Conservation (phyloP, 495 filamentous ascomycete species). For the Penicillium pulvis region DNA sequence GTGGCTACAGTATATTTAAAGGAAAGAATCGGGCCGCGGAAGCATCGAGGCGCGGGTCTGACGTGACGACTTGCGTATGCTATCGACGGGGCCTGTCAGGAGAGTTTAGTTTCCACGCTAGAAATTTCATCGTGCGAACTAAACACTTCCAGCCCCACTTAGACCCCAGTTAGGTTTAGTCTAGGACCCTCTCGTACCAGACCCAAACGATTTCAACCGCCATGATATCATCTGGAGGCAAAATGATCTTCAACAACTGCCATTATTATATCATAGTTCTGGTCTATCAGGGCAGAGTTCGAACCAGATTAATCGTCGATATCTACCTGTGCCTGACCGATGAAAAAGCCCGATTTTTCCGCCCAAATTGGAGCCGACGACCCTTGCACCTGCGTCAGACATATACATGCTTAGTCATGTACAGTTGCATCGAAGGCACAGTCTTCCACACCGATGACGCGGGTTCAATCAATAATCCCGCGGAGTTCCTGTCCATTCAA, state of each 20-base stretch:
- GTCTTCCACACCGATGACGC: constrained; percentile 9
- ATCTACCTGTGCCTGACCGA: background rate
- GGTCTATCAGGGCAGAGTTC: background rate
- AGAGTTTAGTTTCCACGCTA: too few species aligned
- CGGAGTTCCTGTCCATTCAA: background rate
- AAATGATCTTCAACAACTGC: constrained; percentile 2
- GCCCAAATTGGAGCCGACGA: background rate
- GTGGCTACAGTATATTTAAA: background rate
- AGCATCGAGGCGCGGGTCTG: constrained; percentile 14
- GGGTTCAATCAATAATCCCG: background rate
- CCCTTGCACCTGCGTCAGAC: background rate
- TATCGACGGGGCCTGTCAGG: background rate
- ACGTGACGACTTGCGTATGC: constrained; percentile 44
- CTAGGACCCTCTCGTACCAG: constrained; percentile 17
- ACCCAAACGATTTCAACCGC: background rate
- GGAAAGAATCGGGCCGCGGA: background rate
- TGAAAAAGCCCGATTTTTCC: background rate
- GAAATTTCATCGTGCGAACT: background rate
- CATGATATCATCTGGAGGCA: constrained; percentile 20
- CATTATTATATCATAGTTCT: background rate
- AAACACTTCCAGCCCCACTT: background rate
- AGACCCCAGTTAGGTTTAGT: background rate
- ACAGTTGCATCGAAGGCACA: constrained; percentile 18
- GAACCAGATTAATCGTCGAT: background rate
- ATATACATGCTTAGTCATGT: background rate